Evolutionary conservation across 495 filamentous ascomycete species (phyloP).

Genomic region (Aspergillus incahuasiensis): DNA sequence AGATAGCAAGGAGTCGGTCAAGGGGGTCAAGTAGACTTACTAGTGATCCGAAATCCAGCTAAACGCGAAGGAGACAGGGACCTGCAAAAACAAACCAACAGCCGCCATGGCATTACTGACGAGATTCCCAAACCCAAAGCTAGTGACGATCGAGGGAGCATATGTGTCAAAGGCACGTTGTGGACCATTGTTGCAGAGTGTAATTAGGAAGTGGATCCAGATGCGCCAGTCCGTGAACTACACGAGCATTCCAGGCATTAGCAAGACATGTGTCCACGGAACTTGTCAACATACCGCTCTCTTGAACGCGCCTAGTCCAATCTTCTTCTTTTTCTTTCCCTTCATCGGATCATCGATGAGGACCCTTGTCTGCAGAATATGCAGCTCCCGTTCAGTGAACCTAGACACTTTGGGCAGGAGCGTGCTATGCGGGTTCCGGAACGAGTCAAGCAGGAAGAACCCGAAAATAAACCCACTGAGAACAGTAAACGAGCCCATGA

Average conservation of each 20-base stretch:
- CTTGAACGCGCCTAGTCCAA: background rate
- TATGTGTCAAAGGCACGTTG: conserved; percentile 15
- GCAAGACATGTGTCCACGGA: no score
- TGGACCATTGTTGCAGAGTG: conserved; percentile 10
- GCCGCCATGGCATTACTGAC: conserved; percentile 12
- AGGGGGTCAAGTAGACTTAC: background rate
- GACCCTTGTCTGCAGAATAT: conserved; percentile 8
- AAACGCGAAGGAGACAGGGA: conserved; percentile 12
- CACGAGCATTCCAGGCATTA: background rate
- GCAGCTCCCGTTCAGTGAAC: conserved; percentile 15
- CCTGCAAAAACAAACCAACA: conserved; percentile 13
- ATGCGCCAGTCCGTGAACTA: conserved; percentile 15
- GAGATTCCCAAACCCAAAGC: conserved; percentile 11
- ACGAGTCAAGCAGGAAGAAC: conserved; percentile 15
- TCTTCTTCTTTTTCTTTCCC: conserved; percentile 9
- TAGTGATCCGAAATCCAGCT: conserved; percentile 12
- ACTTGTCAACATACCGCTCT: background rate
- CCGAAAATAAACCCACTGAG: conserved; percentile 14
- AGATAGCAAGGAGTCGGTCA: background rate
- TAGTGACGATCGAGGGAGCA: conserved; percentile 13
- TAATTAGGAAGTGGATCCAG: conserved; percentile 15
- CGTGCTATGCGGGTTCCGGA: conserved; percentile 8
- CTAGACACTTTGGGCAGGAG: background rate
- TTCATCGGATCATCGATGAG: conserved; percentile 11
- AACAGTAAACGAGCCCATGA: conserved; percentile 21